These are phyloP conservation scores for Agrocybe pediades DNA, from an alignment of 768 basidiomycete genomes.

Conservation along the genomic window DNA sequence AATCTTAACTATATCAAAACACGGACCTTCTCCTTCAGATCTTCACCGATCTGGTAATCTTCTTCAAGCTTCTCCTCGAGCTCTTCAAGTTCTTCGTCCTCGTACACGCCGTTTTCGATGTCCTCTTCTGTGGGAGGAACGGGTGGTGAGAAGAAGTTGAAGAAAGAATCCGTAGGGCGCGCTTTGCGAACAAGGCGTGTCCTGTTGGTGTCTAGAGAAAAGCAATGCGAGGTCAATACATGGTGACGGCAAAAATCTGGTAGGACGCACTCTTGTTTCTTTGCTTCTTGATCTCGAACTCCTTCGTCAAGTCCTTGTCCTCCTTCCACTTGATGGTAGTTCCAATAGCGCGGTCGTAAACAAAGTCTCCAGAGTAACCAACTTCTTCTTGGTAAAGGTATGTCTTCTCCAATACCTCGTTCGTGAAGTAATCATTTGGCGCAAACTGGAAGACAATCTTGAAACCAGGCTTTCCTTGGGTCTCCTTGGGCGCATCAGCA, in stretches of 20 bases:
- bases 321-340: conserved; percentile 96
- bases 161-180: conserved; percentile 92
- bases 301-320: conserved; percentile 96
- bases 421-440: conserved; percentile 87
- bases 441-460: conserved; percentile 83
- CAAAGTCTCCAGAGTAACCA: conserved; percentile 95
- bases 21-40: conserved; percentile 89
- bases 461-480: conserved; percentile 84
- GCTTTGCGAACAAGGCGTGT: conserved; percentile 85
- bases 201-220: conserved; percentile 70
- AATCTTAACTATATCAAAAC: conserved; percentile 14
- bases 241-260: too few relatives aligned
- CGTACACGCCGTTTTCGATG: conserved; percentile 71
- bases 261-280: conserved; percentile 87
- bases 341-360: conserved; percentile 95
- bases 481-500: conserved; percentile 41
- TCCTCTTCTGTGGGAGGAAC: conserved; percentile 67
- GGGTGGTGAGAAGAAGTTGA: conserved; percentile 96
- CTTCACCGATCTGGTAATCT: conserved; percentile 98
- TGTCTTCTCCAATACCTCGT: conserved; percentile 84
- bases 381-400: conserved; percentile 93
- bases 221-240: too few relatives aligned
- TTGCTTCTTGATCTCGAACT: conserved; percentile 99
- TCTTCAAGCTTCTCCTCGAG: conserved; percentile 92
- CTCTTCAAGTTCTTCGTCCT: conserved; percentile 85